A percentile compares a stretch with the other conserved stretches of the same genome.
Evolutionary conservation across 2,329 filamentous ascomycete species (phyloP).

Genomic region (Calonectria honghensis): DNA sequence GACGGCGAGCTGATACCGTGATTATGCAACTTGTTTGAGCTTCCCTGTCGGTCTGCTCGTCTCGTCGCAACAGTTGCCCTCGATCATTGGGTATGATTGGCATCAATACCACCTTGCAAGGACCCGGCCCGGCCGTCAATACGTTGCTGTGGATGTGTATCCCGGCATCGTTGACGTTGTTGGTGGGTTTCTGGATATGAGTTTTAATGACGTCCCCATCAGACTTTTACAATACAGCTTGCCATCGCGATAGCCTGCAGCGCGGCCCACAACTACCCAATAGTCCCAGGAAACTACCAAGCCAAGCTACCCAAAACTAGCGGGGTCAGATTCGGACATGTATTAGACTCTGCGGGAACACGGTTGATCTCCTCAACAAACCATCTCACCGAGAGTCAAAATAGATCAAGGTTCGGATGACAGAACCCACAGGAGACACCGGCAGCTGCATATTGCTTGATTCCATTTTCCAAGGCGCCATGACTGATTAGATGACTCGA

Average conservation of each 20-base stretch:
- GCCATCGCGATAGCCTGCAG: constrained; percentile 13
- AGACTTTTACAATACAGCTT: not conserved
- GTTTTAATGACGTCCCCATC: constrained; percentile 21
- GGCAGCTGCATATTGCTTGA: constrained; percentile 11
- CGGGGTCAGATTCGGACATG: not conserved
- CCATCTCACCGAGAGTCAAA: constrained; percentile 45
- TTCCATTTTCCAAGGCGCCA: too few species aligned
- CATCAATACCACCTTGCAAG: constrained; percentile 25
- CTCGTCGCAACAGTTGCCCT: constrained; percentile 38
- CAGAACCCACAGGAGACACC: constrained; percentile 43
- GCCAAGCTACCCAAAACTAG: not conserved
- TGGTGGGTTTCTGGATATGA: constrained; percentile 7
- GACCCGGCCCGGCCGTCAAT: constrained; percentile 19
- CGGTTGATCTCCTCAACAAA: constrained; percentile 44
- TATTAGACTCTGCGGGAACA: constrained; percentile 23
- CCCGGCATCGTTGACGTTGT: constrained; percentile 31
- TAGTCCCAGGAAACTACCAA: not conserved
- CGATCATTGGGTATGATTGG: constrained; percentile 41
- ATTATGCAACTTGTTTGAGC: constrained; percentile 35
- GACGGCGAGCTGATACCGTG: constrained; percentile 27
- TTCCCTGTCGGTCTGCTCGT: constrained; percentile 26
- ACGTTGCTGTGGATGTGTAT: constrained; percentile 6
- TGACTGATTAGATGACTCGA: not conserved
- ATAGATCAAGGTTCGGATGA: constrained; percentile 51
- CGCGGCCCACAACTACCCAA: not conserved